Percentiles rank a stretch among this genome's conserved stretches.
These are phyloP conservation scores for Coffea canephora DNA, from an alignment of 257 asterid genomes.

Conservation along the genomic window DNA sequence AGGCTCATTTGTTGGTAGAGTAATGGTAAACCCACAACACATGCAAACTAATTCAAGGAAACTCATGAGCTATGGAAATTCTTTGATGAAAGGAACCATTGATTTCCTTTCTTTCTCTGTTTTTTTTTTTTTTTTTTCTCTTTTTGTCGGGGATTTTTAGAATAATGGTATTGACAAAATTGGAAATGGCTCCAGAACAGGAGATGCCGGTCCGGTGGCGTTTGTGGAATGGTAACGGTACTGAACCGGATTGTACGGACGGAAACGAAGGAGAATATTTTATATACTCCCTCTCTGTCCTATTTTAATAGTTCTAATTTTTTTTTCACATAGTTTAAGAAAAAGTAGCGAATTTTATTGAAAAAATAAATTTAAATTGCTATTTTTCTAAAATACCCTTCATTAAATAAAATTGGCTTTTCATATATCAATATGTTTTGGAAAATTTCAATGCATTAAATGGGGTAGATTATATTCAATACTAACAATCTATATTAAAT, in stretches of 20 bases:
- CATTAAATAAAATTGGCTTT: too few relatives aligned
- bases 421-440: too few relatives aligned
- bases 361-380: too few relatives aligned
- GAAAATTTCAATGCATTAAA: too few relatives aligned
- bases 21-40: not conserved
- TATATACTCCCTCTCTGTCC: not conserved
- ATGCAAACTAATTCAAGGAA: conserved; percentile 3
- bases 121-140: not conserved
- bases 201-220: conserved; percentile 23
- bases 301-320: not conserved
- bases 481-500: too few relatives aligned
- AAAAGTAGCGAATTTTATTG: too few relatives aligned
- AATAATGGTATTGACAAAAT: not conserved
- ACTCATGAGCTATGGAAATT: not conserved
- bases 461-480: too few relatives aligned
- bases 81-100: not conserved
- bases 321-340: too few relatives aligned
- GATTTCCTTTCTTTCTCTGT: not conserved
- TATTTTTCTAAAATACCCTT: too few relatives aligned
- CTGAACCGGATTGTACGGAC: conserved; percentile 40
- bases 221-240: conserved; percentile 20
- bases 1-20: not conserved
- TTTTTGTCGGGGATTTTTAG: too few relatives aligned
- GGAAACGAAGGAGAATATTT: not conserved
- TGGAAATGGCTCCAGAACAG: not conserved